Base-by-base conservation (phyloP, 1,139 yeast species). In the Scheffersomyces quercinus region DNA sequence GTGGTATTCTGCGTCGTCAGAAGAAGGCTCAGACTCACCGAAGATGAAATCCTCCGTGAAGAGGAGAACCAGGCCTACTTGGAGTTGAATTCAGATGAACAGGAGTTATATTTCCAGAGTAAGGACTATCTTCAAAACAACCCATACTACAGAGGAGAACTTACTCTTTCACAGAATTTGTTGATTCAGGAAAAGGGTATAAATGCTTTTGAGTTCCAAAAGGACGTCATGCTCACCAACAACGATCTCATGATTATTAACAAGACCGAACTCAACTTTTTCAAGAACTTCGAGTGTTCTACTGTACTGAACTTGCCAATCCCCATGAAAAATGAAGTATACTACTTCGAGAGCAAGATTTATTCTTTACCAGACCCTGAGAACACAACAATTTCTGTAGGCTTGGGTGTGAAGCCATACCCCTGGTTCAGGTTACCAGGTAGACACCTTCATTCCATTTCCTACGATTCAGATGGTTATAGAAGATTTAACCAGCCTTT, bases 181-280 rank as follows among this genome's bases (percentile, higher is more conserved):
- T 72, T 72, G 26, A 88, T 93, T 30, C 96, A 89, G 57, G 99
- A 95, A 56, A 90, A 88, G 63, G 99, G 97, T 0, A 85, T 95
- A 1, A 71, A 79, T 28, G 99, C 99, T 0, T 93, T 95, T 95
- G 95, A 89, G 57, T 93, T 95, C 60, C 79, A 79, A 47, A 88
- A 88, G 36, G 91, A 89, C 58, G 59, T 71, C 12, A 81, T 78
- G 68, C 67, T 81, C 46, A 81, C 79, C 39, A 79, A 72, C 56
- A 83, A 77, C 63, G 86, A 78, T 54, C 65, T 85, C 15, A 57
- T 79, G 47, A 85, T 91, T 15, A 76, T 81, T 42, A 83, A 85
- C 57, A 83, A 86, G 54, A 81, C 85, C 2, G 98, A 93, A 62
- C 68, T 93, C 41, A 82, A 83, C 43, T 93, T 93, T 57, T 75